Conservation (phyloP, 306 rosid genomes). For the Lathyrus sativus region DNA sequence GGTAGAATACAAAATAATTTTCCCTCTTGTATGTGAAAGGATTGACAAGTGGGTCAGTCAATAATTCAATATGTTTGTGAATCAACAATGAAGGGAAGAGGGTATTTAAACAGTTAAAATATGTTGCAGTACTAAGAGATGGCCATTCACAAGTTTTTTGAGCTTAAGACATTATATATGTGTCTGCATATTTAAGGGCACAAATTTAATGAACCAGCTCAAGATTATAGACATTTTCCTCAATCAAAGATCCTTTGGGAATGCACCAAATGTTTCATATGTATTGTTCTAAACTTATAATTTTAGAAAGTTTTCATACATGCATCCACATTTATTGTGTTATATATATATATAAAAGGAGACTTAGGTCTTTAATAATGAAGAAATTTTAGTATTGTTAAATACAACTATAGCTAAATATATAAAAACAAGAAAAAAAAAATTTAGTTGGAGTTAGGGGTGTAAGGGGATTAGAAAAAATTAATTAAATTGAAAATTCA, state of each 20-base stretch:
- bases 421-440: no score
- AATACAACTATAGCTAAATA: no score
- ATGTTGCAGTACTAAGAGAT: slow-evolving; percentile 26
- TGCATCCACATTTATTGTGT: background rate
- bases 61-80: slow-evolving; percentile 20
- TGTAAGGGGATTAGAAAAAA: no score
- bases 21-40: slow-evolving; percentile 1
- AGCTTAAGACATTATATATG: slow-evolving; percentile 5
- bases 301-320: slow-evolving; percentile 1
- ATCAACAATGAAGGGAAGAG: slow-evolving; percentile 12
- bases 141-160: slow-evolving; percentile 26
- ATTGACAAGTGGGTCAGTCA: slow-evolving; percentile 4
- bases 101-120: slow-evolving; percentile 25
- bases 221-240: slow-evolving; percentile 27
- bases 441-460: no score
- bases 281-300: background rate
- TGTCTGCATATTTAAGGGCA: slow-evolving; percentile 27
- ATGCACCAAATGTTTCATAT: slow-evolving; percentile 3
- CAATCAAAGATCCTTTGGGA: slow-evolving; percentile 19
- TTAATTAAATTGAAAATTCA: no score
- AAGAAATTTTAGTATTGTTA: no score
- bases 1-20: background rate
- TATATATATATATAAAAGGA: background rate
- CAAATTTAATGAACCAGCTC: slow-evolving; percentile 36
- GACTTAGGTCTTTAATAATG: no score